A percentile compares a stretch with the other conserved stretches of the same genome.
Evolutionary conservation across 2,329 filamentous ascomycete genomes (phyloP).

Genomic region (Chrysoporthe deuterocubensis): DNA sequence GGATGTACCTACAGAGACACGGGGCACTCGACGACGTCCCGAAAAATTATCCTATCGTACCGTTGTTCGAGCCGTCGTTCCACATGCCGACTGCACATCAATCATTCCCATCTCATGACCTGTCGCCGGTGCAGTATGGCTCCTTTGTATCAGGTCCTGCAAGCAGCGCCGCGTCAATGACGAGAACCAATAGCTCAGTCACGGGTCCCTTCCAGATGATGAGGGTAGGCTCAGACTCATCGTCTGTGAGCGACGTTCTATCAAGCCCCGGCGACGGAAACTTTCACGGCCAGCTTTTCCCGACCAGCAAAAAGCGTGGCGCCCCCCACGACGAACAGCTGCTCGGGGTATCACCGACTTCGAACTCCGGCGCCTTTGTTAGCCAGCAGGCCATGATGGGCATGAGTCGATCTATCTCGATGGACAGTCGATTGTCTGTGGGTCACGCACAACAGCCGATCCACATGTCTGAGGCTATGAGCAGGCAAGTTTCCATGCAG

Average conservation of each 20-base stretch:
- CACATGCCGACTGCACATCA: conserved; percentile 24
- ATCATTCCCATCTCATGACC: conserved; percentile 25
- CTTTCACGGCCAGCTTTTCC: conserved; percentile 27
- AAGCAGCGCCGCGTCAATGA: conserved; percentile 44
- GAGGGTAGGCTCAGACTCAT: conserved; percentile 45
- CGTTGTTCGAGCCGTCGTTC: conserved; percentile 18
- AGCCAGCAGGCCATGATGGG: conserved; percentile 19
- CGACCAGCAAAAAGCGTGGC: conserved; percentile 37
- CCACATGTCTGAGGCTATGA: conserved; percentile 4
- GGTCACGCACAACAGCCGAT: not conserved
- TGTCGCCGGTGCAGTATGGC: conserved; percentile 44
- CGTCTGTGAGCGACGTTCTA: conserved; percentile 35
- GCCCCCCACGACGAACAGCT: conserved; percentile 38
- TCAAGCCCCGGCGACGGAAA: conserved; percentile 33
- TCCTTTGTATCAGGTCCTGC: conserved; percentile 49
- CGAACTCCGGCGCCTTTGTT: conserved; percentile 28
- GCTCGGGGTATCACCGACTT: conserved; percentile 9
- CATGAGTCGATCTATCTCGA: conserved; percentile 52
- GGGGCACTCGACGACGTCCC: conserved; percentile 16
- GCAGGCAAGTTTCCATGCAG: conserved; percentile 12
- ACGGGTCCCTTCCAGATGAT: conserved; percentile 40
- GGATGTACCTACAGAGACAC: conserved; percentile 31
- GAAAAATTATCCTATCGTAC: conserved; percentile 4
- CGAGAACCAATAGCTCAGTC: conserved; percentile 47
- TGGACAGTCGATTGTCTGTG: conserved; percentile 22